Base-by-base conservation (phyloP, 495 filamentous ascomycete genomes). In the Aspergillus asperescens region DNA sequence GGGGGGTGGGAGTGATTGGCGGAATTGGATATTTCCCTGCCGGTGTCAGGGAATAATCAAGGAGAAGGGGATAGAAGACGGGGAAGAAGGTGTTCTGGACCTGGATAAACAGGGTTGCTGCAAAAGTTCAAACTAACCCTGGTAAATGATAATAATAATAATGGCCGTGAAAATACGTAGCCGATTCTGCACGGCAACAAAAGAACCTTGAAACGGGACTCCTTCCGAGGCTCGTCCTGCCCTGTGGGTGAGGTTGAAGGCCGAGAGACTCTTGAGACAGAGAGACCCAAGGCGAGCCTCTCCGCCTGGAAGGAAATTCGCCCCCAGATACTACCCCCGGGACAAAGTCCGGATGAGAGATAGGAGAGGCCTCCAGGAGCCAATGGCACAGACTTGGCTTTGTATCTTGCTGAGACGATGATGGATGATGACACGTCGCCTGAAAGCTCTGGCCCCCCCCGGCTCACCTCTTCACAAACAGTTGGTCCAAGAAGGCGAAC, bases 351-450 rank as follows among this genome's bases (percentile, higher is more conserved):
- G 29, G 5, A 42, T 24, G 19, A 31, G 7, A 37, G 31, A 48
- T 37, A 24, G 42, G 10, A 44, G 23, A 29, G 13, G 24, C 41
- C n/a, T n/a, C n/a, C n/a, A n/a, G n/a, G 41, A 27, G 27, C 13
- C 46, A 19, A 31, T n/a, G 22, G 8, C 5, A 31, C 9, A 48
- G 18, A 35, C 40, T 52, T 45, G 29, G 50, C 50, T 22, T 19
- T 16, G 13, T 39, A 25, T 34, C 25, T 28, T 16, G 16, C 13
- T 43, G 5, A 13, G 29, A 19, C 42, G 7, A 19, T n/a, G n/a
- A n/a, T 23, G 19, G 5, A 19, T 13, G 20, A 50, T 52, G 41
- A 46, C 50, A 52, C 50, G 41, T 39, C 31, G 50, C 22, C 40
- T 46, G 23, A 41, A 41, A 13, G 20, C 40, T 25, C 19, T 43